These are phyloP conservation scores for Gossypium anomalum DNA, from an alignment of 345 rosid genomes.

Conservation along the genomic window DNA sequence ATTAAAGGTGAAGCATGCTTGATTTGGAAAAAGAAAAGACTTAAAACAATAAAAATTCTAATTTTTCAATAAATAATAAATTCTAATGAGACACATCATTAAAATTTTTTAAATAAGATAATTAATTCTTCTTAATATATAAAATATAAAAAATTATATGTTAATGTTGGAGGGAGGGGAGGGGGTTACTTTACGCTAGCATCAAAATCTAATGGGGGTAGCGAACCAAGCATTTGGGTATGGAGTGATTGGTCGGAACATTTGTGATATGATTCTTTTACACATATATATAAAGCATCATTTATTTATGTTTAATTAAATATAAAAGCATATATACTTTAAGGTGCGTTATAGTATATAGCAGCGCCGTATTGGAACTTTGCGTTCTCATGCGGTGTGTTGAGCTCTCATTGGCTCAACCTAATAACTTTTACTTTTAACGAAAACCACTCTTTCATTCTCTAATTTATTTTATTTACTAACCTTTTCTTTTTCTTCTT, in stretches of 20 bases:
- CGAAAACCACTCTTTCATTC: background rate
- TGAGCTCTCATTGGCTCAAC: conserved; percentile 22
- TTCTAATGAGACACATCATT: too few species aligned
- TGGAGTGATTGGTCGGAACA: conserved; percentile 25
- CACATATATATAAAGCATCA: background rate
- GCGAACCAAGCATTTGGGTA: conserved; percentile 20
- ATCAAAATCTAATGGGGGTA: conserved; percentile 20
- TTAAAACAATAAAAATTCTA: too few species aligned
- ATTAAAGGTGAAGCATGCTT: background rate
- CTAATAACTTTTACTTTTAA: background rate
- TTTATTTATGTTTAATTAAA: conserved; percentile 8
- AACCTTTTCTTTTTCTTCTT: background rate
- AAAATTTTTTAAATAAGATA: too few species aligned
- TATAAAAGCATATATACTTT: conserved; percentile 54
- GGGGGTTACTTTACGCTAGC: conserved; percentile 5
- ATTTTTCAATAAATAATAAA: background rate
- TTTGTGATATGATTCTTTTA: conserved; percentile 33
- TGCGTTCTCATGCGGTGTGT: conserved; percentile 24
- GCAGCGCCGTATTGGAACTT: conserved; percentile 29
- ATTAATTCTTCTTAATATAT: too few species aligned
- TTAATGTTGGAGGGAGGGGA: too few species aligned
- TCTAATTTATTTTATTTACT: background rate
- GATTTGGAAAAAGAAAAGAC: background rate
- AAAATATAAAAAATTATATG: too few species aligned
- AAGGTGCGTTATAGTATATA: conserved; percentile 22